A percentile compares a stretch with the other conserved stretches of the same genome.
These are phyloP conservation scores for Lentinula boryana DNA, from an alignment of 768 basidiomycete species.

Conservation along the genomic window DNA sequence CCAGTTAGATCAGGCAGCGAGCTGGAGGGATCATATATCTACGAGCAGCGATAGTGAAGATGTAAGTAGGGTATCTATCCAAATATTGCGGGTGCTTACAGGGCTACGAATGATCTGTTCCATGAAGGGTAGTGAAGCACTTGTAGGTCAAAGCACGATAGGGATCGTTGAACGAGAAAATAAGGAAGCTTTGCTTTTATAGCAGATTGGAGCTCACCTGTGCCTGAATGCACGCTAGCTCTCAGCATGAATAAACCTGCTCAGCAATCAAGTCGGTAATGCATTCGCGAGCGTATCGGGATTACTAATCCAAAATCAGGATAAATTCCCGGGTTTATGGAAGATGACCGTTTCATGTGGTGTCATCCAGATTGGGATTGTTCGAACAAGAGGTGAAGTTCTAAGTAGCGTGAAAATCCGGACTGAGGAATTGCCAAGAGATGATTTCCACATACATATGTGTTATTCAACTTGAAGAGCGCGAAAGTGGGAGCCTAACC, in stretches of 20 bases:
- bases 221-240: too few relatives aligned
- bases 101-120: neutral
- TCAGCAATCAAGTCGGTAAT: neutral
- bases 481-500: conserved; percentile 11
- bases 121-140: too few relatives aligned
- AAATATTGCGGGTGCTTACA: neutral
- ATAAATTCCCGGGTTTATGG: too few relatives aligned
- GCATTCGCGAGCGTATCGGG: neutral
- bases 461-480: conserved; percentile 26
- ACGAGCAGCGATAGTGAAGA: neutral
- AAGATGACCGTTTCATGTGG: too few relatives aligned
- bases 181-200: too few relatives aligned
- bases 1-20: conserved; percentile 25
- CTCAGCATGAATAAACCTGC: neutral
- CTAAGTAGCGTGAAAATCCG: too few relatives aligned
- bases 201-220: too few relatives aligned
- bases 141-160: too few relatives aligned
- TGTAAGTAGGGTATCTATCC: neutral
- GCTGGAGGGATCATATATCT: neutral
- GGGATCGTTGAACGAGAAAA: too few relatives aligned
- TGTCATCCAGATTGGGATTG: too few relatives aligned
- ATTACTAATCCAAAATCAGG: neutral
- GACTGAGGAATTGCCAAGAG: conserved; percentile 9
- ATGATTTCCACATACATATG: conserved; percentile 31
- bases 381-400: too few relatives aligned